Conservation (phyloP, 2,329 filamentous ascomycete species). For the Fusarium setosum region DNA sequence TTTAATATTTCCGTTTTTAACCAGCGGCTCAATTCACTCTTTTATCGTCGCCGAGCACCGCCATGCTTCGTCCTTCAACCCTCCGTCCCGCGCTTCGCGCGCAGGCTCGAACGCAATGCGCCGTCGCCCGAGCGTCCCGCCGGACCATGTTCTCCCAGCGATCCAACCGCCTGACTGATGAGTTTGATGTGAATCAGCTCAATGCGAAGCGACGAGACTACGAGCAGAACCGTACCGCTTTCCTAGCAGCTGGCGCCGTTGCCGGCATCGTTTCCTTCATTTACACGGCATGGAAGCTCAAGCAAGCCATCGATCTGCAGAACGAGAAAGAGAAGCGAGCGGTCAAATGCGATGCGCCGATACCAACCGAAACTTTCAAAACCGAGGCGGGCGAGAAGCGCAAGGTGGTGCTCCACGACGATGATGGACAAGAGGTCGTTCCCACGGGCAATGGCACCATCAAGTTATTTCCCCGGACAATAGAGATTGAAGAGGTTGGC, state of each 20-base stretch:
- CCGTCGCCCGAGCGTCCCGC: conserved; percentile 31
- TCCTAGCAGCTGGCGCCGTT: conserved; percentile 62
- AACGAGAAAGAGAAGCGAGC: conserved; percentile 53
- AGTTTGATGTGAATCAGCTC: conserved; percentile 62
- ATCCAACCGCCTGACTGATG: conserved; percentile 55
- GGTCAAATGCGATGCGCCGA: conserved; percentile 53
- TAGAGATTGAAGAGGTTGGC: conserved; percentile 66
- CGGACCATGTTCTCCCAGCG: conserved; percentile 46
- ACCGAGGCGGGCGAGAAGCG: conserved; percentile 62
- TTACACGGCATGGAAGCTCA: conserved; percentile 65
- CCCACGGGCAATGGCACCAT: conserved; percentile 85
- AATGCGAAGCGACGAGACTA: conserved; percentile 60
- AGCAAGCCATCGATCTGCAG: conserved; percentile 51
- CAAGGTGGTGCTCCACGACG: conserved; percentile 72
- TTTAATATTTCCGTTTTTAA: background rate
- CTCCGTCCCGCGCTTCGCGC: conserved; percentile 45
- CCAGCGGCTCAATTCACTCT: conserved; percentile 1
- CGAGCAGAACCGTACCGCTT: conserved; percentile 61
- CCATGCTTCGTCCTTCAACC: conserved; percentile 47
- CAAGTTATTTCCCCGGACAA: conserved; percentile 79
- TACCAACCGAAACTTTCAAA: conserved; percentile 59
- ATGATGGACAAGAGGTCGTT: conserved; percentile 79
- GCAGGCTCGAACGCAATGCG: conserved; percentile 37
- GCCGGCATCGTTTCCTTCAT: conserved; percentile 62
- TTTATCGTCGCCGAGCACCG: conserved; percentile 11